Base-by-base conservation (phyloP, 768 basidiomycete species). In the Terana coerulea region DNA sequence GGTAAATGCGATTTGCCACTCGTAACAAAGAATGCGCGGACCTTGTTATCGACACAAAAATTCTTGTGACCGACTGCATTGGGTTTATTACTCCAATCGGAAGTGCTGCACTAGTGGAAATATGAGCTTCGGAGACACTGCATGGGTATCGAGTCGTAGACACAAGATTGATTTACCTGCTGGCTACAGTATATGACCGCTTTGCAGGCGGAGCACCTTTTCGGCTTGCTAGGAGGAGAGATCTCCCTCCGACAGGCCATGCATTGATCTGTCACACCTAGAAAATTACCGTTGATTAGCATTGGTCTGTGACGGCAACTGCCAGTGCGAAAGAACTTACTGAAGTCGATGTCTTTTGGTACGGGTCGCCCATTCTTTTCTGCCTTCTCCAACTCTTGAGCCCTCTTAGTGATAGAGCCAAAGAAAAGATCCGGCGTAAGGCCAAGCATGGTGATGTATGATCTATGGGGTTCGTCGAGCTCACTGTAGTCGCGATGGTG, bases 141-240 rank as follows among this genome's bases (percentile, higher is more conserved):
- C n/a, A n/a, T n/a, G n/a, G n/a, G n/a, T n/a, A n/a, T n/a, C n/a
- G n/a, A n/a, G n/a, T n/a, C n/a, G n/a, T n/a, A n/a, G n/a, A n/a
- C n/a, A n/a, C n/a, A n/a, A n/a, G n/a, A n/a, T n/a, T n/a, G n/a
- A n/a, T n/a, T n/a, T 2, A 40, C 41, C 22, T 10, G 15, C 17
- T 42, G 8, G 41, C 41, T 25, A 25, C 41, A 42, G 22, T 44
- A 52, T 14, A 52, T 33, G 7, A 52, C 31, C 11, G 51, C 51
- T 36, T 52, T 52, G 42, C 51, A 52, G 2, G 42, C 42, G 11
- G 42, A 35, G 42, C 51, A 52, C 5, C 51, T 6, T 35, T 35
- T 31, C 9, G 41, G 25, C 35, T 52, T 52, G 6, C 25, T 52
- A 21, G 42, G 51, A 3, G 42, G 33, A 9, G 21, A 22, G 28